phyloP scores from a whole-genome alignment of 2,329 filamentous ascomycete species.

The Trichoderma brevicompactum region DNA sequence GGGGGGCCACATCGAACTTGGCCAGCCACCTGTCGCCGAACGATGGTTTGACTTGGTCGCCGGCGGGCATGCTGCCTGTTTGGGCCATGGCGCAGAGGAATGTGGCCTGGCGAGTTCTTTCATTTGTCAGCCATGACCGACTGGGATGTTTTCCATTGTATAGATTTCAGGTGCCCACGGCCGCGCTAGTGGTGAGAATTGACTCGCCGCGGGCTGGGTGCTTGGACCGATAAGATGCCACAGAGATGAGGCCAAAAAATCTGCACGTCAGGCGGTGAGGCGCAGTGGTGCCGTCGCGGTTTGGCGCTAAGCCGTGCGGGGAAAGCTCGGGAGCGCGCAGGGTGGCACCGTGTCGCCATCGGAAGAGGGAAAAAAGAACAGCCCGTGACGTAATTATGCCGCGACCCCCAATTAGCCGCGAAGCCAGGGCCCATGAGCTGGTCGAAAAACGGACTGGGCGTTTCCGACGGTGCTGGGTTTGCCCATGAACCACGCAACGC shows the following conservation, averaged over 20 bases:
- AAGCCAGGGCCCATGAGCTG: background rate
- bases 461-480: constrained; percentile 7
- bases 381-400: constrained; percentile 23
- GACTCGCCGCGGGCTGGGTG: constrained; percentile 16
- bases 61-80: constrained; percentile 34
- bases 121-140: constrained; percentile 28
- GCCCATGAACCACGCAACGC: background rate
- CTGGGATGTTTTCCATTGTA: constrained; percentile 20
- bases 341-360: too few species aligned
- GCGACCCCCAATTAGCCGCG: constrained; percentile 23
- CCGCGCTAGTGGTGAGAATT: constrained; percentile 27
- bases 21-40: constrained; percentile 18
- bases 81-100: constrained; percentile 25
- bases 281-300: constrained; percentile 16
- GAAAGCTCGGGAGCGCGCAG: constrained; percentile 23
- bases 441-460: constrained; percentile 1
- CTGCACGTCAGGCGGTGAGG: constrained; percentile 32
- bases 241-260: constrained; percentile 27
- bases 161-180: constrained; percentile 1
- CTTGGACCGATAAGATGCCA: constrained; percentile 24
- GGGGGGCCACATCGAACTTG: constrained; percentile 8
- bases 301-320: constrained; percentile 2
- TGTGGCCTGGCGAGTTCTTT: constrained; percentile 7
- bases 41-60: constrained; percentile 5
- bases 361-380: background rate